Base-by-base conservation (phyloP, 768 basidiomycete species). In the Lepiota brunneoincarnata region DNA sequence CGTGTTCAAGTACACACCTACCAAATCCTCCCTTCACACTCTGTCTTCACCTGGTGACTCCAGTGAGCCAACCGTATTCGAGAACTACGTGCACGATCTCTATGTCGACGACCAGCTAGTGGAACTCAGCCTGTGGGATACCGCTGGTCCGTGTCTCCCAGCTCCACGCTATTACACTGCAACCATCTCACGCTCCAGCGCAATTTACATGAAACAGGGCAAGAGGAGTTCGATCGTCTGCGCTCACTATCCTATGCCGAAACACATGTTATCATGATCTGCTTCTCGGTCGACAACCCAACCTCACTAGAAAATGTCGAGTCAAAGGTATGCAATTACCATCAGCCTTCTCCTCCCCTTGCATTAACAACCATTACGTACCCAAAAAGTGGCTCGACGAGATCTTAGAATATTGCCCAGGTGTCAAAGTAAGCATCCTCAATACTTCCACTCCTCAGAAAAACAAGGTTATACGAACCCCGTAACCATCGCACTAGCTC, bases 251-350 rank as follows among this genome's bases (percentile, higher is more conserved):
- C 90, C 35, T 98, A 98, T 68, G 91, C 96, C 7, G 96, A 98
- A 69, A 97, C 96, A 1, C 91, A 98, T 71, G 89, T 98, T 55
- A 81, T 98, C 58, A 90, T 98, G 89, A 76, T 98, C 21, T 98
- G 96, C 70, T 98, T 97, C 69, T 96, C 95, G 35, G 93, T 96
- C 28, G 96, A 98, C 67, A 94, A 93, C 59, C 96, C 95, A 7
- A 81, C 82, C n/a, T 97, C 94, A 24, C 71, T 98, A 58, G 96
- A 97, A 63, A 98, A 98, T 63, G 86, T 97, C n/a, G 93, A 96
- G 66, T 78, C 84, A 18, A 98, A 96, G 79, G 93, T 90, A 59
- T 51, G 61, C 9, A 14, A 42, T 21, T 24, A 20, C 11, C 12
- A 49, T 15, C 31, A 15, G 47, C 34, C 11, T 46, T 46, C 21